These are phyloP conservation scores for Avena insularis DNA, from an alignment of 176 grass and related monocot species.

Conservation along the genomic window DNA sequence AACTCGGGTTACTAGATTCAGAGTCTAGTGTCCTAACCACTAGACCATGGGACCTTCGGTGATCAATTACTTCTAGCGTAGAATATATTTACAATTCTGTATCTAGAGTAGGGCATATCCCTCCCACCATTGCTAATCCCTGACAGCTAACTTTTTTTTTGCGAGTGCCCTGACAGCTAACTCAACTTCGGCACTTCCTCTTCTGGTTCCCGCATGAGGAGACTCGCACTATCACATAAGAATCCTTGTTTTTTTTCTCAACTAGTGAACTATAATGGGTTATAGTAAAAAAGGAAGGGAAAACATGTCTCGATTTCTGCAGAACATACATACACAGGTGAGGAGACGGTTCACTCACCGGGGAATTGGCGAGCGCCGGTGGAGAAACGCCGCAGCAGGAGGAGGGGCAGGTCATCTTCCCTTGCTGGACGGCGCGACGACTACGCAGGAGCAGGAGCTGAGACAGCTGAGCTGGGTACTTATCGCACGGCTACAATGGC, in stretches of 20 bases:
- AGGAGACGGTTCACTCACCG: constrained; percentile 38
- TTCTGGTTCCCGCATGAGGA: not conserved
- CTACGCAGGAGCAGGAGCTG: not conserved
- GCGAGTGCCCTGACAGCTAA: not conserved
- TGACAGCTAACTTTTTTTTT: not conserved
- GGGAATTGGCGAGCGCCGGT: constrained; percentile 37
- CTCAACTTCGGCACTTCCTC: not conserved
- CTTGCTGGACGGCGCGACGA: not conserved
- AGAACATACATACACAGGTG: not conserved
- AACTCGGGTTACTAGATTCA: constrained; percentile 93
- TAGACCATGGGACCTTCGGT: constrained; percentile 65
- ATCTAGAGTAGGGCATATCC: no score
- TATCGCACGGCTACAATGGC: constrained; percentile 8
- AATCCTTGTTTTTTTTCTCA: not conserved
- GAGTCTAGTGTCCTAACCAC: constrained; percentile 90
- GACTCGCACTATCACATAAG: not conserved
- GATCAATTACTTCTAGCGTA: fast-evolving
- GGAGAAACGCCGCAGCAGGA: constrained; percentile 43
- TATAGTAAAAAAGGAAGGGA: not conserved
- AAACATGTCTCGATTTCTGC: not conserved
- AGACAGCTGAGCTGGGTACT: not conserved
- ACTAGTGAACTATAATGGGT: not conserved
- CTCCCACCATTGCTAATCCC: not conserved
- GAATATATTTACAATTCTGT: no score
- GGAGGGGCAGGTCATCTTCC: constrained; percentile 36